Evolutionary conservation across 1,284 basidiomycete species (phyloP).

Genomic region (Gymnopus androsaceus): DNA sequence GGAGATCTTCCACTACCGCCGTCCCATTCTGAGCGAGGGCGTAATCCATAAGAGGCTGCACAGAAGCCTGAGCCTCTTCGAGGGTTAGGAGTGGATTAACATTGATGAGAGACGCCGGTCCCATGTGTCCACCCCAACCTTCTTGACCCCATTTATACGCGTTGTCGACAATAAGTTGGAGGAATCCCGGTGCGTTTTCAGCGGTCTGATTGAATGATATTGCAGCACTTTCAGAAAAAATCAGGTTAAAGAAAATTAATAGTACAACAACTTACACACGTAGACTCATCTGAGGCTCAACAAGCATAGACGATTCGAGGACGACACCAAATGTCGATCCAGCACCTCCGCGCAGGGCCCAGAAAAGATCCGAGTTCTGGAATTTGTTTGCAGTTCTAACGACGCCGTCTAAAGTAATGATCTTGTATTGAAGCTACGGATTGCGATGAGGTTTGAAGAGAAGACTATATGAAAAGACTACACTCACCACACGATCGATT

Average conservation of each 20-base stretch:
- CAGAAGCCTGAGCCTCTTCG: slow-evolving; percentile 30
- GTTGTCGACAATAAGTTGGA: slow-evolving; percentile 37
- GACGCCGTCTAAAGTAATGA: slow-evolving; percentile 39
- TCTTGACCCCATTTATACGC: slow-evolving; percentile 44
- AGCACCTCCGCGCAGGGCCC: slow-evolving; percentile 41
- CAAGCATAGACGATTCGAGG: slow-evolving; percentile 35
- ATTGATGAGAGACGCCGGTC: slow-evolving; percentile 14
- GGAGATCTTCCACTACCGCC: slow-evolving; percentile 33
- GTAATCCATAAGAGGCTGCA: slow-evolving; percentile 33
- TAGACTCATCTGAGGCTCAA: slow-evolving; percentile 34
- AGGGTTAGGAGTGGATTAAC: slow-evolving; percentile 32
- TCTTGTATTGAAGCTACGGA: slow-evolving; percentile 34
- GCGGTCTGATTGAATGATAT: slow-evolving; percentile 19
- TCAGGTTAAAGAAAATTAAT: slow-evolving; percentile 30
- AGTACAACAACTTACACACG: slow-evolving; percentile 25
- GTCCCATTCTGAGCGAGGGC: slow-evolving; percentile 31
- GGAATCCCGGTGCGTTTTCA: slow-evolving; percentile 26
- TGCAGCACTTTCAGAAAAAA: slow-evolving; percentile 16
- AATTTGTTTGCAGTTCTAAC: slow-evolving; percentile 33
- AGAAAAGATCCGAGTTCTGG: slow-evolving; percentile 40
- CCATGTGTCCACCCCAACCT: slow-evolving; percentile 55
- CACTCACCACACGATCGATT: slow-evolving; percentile 40
- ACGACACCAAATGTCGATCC: slow-evolving; percentile 42
- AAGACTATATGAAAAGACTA: not conserved
- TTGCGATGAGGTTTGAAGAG: not conserved